Base-by-base conservation (phyloP, 1,284 basidiomycete species). In the Mycosarcoma mackinlayi region DNA sequence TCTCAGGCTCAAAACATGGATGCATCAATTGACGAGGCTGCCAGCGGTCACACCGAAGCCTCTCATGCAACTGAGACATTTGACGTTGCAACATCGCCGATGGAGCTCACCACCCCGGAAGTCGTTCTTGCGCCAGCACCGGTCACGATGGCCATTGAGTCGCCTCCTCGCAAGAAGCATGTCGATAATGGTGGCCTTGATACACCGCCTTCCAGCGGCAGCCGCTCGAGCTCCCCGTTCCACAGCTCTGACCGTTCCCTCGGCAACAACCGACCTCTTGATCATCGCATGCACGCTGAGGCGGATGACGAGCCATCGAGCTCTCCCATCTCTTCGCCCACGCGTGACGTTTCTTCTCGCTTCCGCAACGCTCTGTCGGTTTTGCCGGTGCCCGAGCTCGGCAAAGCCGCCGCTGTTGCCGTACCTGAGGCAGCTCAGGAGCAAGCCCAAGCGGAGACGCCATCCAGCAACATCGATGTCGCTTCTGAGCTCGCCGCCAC, bases 271-370 rank as follows among this genome's bases (percentile, higher is more conserved):
- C 52, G 53, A 1, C 11, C 53, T n/a, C 48, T 45, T 24, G 55
- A 65, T 25, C 44, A 51, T 38, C 52, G 56, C 6, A 53, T 63
- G 45, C 30, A 41, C 31, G 30, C 38, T 8, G 28, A 41, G 3
- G 42, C 34, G 1, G 55, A 60, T 35, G 64, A 73, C 30, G 69
- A 72, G 40, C 65, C 61, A 8, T 57, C 70, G 23, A 73, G 70
- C 61, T 73, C 70, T 19, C 70, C 70, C 47, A 60, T 73, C 34
- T 55, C 61, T 21, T 73, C 70, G 18, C 70, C 70, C 8, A 68
- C 70, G 10, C 59, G 70, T 28, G 64, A 73, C 21, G 45, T 73
- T 16, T 60, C 63, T 13, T 47, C 60, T 25, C 55, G 65, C 25
- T 52, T 46, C 34, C 48, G 53, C 4, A 44, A 34, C 9, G 52